A percentile compares a stretch with the other conserved stretches of the same genome.
Evolutionary conservation across 106 monocot genomes (phyloP).

Genomic region (Ottelia alismoides): DNA sequence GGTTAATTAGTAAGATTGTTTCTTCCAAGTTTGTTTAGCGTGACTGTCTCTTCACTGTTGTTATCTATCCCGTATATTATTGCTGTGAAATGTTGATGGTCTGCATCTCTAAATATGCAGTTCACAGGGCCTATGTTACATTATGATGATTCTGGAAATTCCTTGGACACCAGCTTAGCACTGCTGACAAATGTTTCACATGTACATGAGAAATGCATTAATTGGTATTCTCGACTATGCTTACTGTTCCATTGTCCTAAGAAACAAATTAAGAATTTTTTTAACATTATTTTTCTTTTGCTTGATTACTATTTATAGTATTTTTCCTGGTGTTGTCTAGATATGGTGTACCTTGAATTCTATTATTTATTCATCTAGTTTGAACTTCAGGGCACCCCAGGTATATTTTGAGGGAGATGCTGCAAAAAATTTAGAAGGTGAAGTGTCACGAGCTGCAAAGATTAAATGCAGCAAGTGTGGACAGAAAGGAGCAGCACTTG

Average conservation of each 20-base stretch:
- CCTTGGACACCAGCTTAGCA: slow-evolving; percentile 14
- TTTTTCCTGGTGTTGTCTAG: neutral
- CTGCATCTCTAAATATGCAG: slow-evolving; percentile 15
- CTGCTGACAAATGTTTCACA: slow-evolving; percentile 24
- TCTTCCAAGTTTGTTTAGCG: neutral
- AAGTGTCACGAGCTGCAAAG: slow-evolving; percentile 47
- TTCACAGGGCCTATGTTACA: slow-evolving; percentile 51
- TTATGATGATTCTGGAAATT: slow-evolving; percentile 36
- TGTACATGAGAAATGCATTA: slow-evolving; percentile 68
- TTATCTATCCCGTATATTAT: neutral
- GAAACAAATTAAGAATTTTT: neutral
- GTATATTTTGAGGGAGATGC: slow-evolving; percentile 47
- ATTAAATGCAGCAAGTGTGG: slow-evolving; percentile 63
- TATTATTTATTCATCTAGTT: neutral
- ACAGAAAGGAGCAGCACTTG: slow-evolving; percentile 69
- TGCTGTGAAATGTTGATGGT: too few relatives aligned
- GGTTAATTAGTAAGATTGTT: neutral
- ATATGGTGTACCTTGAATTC: too few relatives aligned
- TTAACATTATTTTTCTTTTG: neutral
- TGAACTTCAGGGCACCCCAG: slow-evolving; percentile 65
- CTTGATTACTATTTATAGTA: neutral
- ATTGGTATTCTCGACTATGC: slow-evolving; percentile 35
- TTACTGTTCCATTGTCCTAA: neutral
- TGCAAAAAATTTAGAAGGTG: slow-evolving; percentile 42
- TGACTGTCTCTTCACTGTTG: neutral